These are phyloP conservation scores for Raphanus raphanistrum DNA, from an alignment of 345 rosid genomes.

Conservation along the genomic window DNA sequence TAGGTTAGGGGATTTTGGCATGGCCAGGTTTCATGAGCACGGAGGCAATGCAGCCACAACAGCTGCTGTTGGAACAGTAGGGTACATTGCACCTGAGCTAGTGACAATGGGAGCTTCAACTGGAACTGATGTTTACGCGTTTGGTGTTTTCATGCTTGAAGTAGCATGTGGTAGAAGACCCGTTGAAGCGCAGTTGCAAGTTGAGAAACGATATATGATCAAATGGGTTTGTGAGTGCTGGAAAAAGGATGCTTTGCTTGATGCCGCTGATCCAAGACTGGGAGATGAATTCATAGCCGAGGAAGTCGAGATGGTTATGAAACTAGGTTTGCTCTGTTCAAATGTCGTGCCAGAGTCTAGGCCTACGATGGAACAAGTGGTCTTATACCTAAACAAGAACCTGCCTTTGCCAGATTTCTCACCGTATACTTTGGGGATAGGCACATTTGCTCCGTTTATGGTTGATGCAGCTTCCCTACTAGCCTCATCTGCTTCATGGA, in stretches of 20 bases:
- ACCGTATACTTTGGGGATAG: background rate
- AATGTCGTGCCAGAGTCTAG: background rate
- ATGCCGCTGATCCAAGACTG: background rate
- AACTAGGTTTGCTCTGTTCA: background rate
- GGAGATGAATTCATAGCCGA: background rate
- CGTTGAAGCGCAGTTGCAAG: background rate
- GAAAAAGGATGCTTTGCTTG: background rate
- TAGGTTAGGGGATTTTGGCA: background rate
- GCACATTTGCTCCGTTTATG: background rate
- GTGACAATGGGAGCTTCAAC: background rate
- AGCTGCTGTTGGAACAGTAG: background rate
- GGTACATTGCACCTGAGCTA: background rate
- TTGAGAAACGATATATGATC: background rate
- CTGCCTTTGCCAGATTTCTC: background rate
- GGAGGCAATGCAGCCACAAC: background rate
- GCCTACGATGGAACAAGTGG: background rate
- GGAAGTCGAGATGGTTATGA: background rate
- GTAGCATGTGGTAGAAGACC: background rate
- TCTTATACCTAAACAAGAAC: background rate
- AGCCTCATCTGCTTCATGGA: background rate
- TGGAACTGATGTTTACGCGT: background rate
- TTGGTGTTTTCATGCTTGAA: constrained; percentile 1
- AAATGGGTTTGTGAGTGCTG: background rate
- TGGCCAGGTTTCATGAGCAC: background rate
- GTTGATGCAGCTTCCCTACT: background rate